Evolutionary conservation across 78 protist species (phyloP).

Genomic region (Dictyostelium intermedium): DNA sequence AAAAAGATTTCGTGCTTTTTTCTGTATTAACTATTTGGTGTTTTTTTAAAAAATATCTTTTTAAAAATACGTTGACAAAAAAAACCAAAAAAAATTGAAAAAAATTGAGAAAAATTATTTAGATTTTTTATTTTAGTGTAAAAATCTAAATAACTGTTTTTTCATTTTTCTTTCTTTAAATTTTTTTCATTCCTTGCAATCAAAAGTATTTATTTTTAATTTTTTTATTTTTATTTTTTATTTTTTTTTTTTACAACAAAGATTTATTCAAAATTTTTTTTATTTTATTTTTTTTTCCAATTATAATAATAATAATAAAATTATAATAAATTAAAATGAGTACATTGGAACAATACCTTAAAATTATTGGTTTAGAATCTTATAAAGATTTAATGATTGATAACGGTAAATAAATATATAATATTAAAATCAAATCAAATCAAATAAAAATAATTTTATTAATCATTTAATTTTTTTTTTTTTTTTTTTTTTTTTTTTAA

Average conservation of each 20-base stretch:
- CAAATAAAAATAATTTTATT: background rate
- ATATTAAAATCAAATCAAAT: background rate
- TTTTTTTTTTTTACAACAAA: background rate
- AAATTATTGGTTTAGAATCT: slow-evolving; percentile 26
- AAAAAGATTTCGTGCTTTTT: background rate
- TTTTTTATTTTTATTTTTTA: background rate
- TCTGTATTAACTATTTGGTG: background rate
- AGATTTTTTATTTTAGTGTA: no score
- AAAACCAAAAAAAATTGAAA: no score
- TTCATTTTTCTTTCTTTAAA: background rate
- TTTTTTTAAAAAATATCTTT: background rate
- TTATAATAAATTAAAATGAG: slow-evolving; percentile 1
- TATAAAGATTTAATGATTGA: slow-evolving; percentile 17
- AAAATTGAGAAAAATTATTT: background rate
- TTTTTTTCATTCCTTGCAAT: background rate
- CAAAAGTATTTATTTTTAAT: background rate
- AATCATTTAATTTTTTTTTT: background rate
- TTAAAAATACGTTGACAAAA: background rate
- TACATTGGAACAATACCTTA: slow-evolving; percentile 53
- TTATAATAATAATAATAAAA: background rate
- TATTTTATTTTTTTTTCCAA: background rate
- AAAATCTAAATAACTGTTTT: background rate
- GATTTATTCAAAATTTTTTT: background rate
- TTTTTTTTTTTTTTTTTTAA: background rate
- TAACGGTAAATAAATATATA: slow-evolving; percentile 15